These are phyloP conservation scores for Aspergillus heteromorphus DNA, from an alignment of 495 filamentous ascomycete species.

Conservation along the genomic window DNA sequence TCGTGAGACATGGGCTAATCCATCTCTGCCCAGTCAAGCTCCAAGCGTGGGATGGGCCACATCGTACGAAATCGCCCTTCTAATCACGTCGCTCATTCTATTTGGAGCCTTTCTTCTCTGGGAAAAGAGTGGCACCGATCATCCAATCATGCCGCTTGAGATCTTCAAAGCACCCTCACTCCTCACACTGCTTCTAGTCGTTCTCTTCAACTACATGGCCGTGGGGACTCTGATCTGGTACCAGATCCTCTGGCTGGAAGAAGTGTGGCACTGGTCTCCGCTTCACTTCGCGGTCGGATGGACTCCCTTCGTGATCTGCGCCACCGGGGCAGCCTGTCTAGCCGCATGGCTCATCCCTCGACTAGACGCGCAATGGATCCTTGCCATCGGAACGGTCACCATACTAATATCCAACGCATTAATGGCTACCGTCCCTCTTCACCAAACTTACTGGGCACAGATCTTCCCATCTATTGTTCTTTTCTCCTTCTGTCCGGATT, in stretches of 20 bases:
- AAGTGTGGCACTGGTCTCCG: conserved; percentile 38
- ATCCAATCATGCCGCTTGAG: conserved; percentile 46
- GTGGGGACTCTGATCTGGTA: conserved; percentile 48
- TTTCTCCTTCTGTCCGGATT: conserved; percentile 43
- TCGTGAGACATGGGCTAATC: no score
- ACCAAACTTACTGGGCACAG: conserved; percentile 48
- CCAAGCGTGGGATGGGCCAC: conserved; percentile 44
- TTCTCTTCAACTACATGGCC: conserved; percentile 48
- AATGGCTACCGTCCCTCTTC: conserved; percentile 43
- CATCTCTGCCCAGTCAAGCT: conserved; percentile 38
- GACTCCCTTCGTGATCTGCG: conserved; percentile 40
- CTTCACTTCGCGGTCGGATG: conserved; percentile 41
- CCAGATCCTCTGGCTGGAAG: conserved; percentile 40
- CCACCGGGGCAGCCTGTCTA: conserved; percentile 30
- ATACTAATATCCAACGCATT: conserved; percentile 33
- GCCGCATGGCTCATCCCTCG: conserved; percentile 47
- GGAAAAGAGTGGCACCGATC: conserved; percentile 36
- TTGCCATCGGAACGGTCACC: conserved; percentile 41
- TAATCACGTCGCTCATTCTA: conserved; percentile 36
- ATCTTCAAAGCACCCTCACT: conserved; percentile 49
- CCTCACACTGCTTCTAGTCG: conserved; percentile 40
- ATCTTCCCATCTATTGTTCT: conserved; percentile 45
- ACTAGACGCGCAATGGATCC: conserved; percentile 45
- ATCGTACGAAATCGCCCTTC: conserved; percentile 40
- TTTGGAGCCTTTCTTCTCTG: conserved; percentile 40